phyloP scores from a whole-genome alignment of 2,329 filamentous ascomycete genomes.

The Ophiostoma tasmaniense region DNA sequence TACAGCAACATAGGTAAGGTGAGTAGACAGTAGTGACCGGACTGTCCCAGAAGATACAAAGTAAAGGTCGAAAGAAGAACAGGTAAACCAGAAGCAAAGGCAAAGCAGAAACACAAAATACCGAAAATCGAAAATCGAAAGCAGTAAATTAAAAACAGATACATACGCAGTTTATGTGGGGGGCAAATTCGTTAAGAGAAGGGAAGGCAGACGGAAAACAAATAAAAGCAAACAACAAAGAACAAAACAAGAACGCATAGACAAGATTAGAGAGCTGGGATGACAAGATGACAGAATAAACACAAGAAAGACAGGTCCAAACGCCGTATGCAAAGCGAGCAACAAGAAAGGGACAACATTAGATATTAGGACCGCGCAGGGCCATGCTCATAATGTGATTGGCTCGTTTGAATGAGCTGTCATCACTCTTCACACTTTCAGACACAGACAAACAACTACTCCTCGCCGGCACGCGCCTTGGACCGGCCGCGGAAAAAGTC shows the following conservation, averaged over 20 bases:
- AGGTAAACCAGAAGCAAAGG: neutral
- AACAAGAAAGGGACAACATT: neutral
- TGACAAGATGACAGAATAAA: neutral
- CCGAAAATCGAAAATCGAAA: neutral
- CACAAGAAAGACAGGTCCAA: neutral
- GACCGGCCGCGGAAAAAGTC: slow-evolving; percentile 91
- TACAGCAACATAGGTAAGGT: neutral
- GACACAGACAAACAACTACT: slow-evolving; percentile 24
- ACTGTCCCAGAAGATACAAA: neutral
- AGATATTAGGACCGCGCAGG: neutral
- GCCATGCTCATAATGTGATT: neutral
- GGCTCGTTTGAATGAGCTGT: neutral
- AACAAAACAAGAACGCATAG: neutral
- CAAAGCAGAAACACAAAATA: neutral
- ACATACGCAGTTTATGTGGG: neutral
- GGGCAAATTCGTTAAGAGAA: neutral
- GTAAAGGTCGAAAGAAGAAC: neutral
- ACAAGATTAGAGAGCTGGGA: neutral
- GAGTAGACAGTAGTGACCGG: neutral
- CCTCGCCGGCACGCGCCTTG: slow-evolving; percentile 58
- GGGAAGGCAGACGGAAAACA: neutral
- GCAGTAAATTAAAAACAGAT: neutral
- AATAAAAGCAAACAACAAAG: neutral
- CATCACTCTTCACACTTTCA: neutral
- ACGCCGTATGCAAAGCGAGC: slow-evolving; percentile 5